Conservation (phyloP, 805 yeast species). For the Schwanniomyces occidentalis region DNA sequence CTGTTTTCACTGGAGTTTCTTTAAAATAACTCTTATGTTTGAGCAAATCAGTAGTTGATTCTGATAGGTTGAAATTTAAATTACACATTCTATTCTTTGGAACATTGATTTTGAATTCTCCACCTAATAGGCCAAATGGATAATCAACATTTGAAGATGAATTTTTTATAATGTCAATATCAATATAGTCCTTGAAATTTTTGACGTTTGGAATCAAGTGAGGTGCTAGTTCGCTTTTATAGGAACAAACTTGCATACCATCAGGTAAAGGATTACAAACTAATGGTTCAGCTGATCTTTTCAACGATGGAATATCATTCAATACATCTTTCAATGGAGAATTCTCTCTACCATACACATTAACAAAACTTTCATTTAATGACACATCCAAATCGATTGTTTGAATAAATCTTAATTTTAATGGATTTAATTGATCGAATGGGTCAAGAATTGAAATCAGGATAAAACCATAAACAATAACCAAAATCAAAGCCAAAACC, state of each 20-base stretch:
- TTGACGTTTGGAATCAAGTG: conserved; percentile 29
- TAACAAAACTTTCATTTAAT: conserved; percentile 36
- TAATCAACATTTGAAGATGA: conserved; percentile 43
- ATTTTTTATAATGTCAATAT: conserved; percentile 51
- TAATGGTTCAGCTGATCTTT: conserved; percentile 27
- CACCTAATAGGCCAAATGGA: conserved; percentile 66
- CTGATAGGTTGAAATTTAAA: conserved; percentile 55
- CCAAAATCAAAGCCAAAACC: conserved; percentile 38
- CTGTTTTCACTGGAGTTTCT: conserved; percentile 62
- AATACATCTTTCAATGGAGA: conserved; percentile 46
- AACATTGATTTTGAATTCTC: conserved; percentile 58
- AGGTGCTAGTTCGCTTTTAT: conserved; percentile 51
- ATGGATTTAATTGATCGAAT: conserved; percentile 61
- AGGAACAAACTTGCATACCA: conserved; percentile 57
- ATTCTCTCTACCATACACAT: conserved; percentile 52
- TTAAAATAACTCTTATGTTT: conserved; percentile 12
- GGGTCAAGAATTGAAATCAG: conserved; percentile 48
- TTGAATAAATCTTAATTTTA: conserved; percentile 73
- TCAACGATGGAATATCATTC: conserved; percentile 64
- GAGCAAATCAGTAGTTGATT: conserved; percentile 20
- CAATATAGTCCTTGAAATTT: conserved; percentile 44
- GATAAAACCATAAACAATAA: conserved; percentile 36
- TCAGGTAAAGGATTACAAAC: conserved; percentile 36
- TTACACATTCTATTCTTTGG: conserved; percentile 66
- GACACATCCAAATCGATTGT: conserved; percentile 46